Evolutionary conservation across 202 grass and related monocot genomes (phyloP), one percentile per base, ranked within the genome.

Genomic region (Setaria viridis): DNA sequence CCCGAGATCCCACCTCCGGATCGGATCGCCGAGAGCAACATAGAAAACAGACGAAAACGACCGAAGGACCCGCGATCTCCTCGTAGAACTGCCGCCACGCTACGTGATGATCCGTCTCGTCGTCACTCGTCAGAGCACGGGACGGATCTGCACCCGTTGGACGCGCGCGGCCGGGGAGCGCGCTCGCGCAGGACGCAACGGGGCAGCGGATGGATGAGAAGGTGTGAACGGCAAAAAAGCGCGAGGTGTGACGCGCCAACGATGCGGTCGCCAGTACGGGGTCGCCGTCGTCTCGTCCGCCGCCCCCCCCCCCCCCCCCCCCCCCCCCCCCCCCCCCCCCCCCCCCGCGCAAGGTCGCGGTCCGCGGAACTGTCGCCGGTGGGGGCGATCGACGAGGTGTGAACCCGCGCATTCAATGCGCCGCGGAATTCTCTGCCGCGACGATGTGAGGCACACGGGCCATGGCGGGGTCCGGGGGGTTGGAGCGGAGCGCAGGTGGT

Each of bases 391-490:
- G 17, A 67, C 55, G 87, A 1, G 43, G 43, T 89, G 87, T 76
- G 82, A 62, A 70, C 62, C 5, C 41, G 42, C 32, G 62, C 70
- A 60, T 62, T 76, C 69, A 89, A 89, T 69, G 78, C 51, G 32
- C 30, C 41, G 32, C 3, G 59, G 70, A 66, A 83, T 70, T 78
- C 20, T 20, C 60, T 2, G 12, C 17, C 30, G 51, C 16, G 72
- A 20, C 71, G 48, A 20, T 30, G 59, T 32, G 59, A 62, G 32
- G 21, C 57, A n/a, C 57, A 8, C 57, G 57, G 58, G 9, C 58
- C 60, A 7, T 41, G 39, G 5, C 39, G 39, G 39, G 39, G 39
- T 41, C 25, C 43, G 43, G 59, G 21, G 4, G n/a, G 2, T 4
- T 25, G 8, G 9, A 11, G 54, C 54, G 42, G n/a, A 25, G 45